Base-by-base conservation (phyloP, 2,329 filamentous ascomycete genomes). In the Fusarium continuum region DNA sequence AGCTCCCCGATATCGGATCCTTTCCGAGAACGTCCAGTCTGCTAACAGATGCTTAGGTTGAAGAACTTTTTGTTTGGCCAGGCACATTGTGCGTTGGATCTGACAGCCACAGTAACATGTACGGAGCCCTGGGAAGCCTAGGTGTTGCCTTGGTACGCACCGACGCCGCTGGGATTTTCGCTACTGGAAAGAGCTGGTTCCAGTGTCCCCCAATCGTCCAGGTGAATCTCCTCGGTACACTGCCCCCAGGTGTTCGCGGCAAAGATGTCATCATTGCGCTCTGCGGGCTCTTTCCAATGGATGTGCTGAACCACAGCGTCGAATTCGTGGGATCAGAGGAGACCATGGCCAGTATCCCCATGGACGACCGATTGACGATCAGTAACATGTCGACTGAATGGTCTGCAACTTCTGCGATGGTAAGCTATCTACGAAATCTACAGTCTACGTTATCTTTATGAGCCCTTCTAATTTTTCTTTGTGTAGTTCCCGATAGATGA, bases 221-320 rank as follows among this genome's bases (percentile, higher is more conserved):
- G 76, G 85, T 97, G 20, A 93, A 85, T 0, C 82, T 98, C 10
- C 91, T 84, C 0, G 93, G 93, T 7, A 76, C 85, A 1, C 79
- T 97, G 7, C 93, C 92, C 0, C 79, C 80, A 2, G 93, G 93
- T 10, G 93, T 97, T 1, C 92, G 90, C 0, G 94, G 93, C 25
- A 98, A 99, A 77, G 95, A 98, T 75, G 91, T 97, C 11, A 98
- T 98, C 65, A 85, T 97, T 22, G 91, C 92, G 1, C 83, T 98
- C 1, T 96, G 92, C 68, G 91, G 91, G 1, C 78, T 97, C 0
- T 96, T 98, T 80, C 91, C 91, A 77, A 87, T 90, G 49, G 90
- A 92, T 67, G 94, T 97, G 0, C 82, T 97, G 13, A 98, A 98
- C 78, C 92, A 97, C 73, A 88, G 88, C 6, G 88, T 98, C 58